Conservation (phyloP, 306 rosid genomes). For the Albizia julibrissin region DNA sequence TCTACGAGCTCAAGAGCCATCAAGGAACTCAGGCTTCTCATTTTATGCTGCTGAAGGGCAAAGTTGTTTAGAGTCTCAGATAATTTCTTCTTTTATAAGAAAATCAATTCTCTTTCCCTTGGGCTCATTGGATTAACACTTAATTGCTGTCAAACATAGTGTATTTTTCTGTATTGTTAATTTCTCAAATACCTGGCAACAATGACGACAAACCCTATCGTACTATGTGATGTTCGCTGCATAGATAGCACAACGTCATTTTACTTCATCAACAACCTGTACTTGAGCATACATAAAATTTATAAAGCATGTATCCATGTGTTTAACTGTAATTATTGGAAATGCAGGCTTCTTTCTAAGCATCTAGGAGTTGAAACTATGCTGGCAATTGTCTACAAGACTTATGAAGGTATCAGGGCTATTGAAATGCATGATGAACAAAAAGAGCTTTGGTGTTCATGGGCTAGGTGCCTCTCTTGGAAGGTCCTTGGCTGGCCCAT, state of each 20-base stretch:
- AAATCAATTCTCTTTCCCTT: slow-evolving; percentile 9
- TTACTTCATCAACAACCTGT: not conserved
- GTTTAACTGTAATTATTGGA: slow-evolving; percentile 37
- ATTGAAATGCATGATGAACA: slow-evolving; percentile 68
- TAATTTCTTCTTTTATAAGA: not conserved
- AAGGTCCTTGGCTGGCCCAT: slow-evolving; percentile 68
- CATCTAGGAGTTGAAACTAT: slow-evolving; percentile 74
- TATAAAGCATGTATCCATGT: slow-evolving; percentile 4
- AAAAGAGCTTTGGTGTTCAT: slow-evolving; percentile 67
- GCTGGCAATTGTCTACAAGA: slow-evolving; percentile 82
- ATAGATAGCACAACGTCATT: too few species aligned
- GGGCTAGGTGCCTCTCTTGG: slow-evolving; percentile 71
- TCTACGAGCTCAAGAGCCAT: slow-evolving; percentile 57
- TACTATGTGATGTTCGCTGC: too few species aligned
- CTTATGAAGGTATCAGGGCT: slow-evolving; percentile 70
- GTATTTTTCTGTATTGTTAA: slow-evolving; percentile 8
- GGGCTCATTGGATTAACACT: not conserved
- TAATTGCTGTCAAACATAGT: not conserved
- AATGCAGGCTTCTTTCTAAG: slow-evolving; percentile 81
- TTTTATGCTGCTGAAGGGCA: slow-evolving; percentile 56
- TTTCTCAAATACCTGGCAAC: not conserved
- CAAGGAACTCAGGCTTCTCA: slow-evolving; percentile 55
- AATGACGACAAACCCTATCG: not conserved
- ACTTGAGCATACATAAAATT: slow-evolving; percentile 13
- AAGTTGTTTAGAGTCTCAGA: slow-evolving; percentile 13